These are phyloP conservation scores for Penicillium glabrum DNA, from an alignment of 2,329 filamentous ascomycete species.

Conservation along the genomic window DNA sequence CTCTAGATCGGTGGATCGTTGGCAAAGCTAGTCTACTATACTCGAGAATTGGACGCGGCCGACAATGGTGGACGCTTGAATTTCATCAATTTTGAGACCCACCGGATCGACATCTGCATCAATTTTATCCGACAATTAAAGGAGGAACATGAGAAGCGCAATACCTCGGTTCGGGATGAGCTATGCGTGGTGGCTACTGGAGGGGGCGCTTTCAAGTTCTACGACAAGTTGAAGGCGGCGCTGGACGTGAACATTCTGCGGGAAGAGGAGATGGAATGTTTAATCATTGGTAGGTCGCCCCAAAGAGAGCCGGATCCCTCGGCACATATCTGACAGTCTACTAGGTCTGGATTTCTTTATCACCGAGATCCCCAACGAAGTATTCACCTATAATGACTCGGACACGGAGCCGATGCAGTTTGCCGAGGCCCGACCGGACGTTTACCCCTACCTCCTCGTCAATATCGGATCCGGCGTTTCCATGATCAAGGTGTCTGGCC, in stretches of 20 bases:
- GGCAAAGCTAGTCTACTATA: slow-evolving; percentile 96
- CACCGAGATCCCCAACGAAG: slow-evolving; percentile 92
- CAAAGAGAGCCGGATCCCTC: background rate
- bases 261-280: slow-evolving; percentile 98
- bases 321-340: slow-evolving; percentile 1
- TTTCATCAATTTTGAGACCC: slow-evolving; percentile 95
- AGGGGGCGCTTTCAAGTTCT: slow-evolving; percentile 94
- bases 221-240: slow-evolving; percentile 81
- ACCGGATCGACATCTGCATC: slow-evolving; percentile 89
- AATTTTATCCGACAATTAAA: slow-evolving; percentile 87
- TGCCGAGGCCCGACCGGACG: slow-evolving; percentile 70
- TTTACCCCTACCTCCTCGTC: slow-evolving; percentile 95
- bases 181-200: slow-evolving; percentile 94
- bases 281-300: slow-evolving; percentile 74
- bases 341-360: slow-evolving; percentile 96
- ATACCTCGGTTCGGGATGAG: slow-evolving; percentile 67
- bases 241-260: slow-evolving; percentile 84
- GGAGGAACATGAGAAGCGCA: slow-evolving; percentile 73
- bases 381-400: slow-evolving; percentile 92
- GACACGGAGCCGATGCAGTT: slow-evolving; percentile 88
- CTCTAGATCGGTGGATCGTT: slow-evolving; percentile 87
- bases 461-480: slow-evolving; percentile 97
- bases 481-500: slow-evolving; percentile 95
- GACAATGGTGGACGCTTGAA: slow-evolving; percentile 87
- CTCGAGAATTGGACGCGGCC: slow-evolving; percentile 75